phyloP scores from a whole-genome alignment of 768 basidiomycete genomes.

The Leccinum imitatum region DNA sequence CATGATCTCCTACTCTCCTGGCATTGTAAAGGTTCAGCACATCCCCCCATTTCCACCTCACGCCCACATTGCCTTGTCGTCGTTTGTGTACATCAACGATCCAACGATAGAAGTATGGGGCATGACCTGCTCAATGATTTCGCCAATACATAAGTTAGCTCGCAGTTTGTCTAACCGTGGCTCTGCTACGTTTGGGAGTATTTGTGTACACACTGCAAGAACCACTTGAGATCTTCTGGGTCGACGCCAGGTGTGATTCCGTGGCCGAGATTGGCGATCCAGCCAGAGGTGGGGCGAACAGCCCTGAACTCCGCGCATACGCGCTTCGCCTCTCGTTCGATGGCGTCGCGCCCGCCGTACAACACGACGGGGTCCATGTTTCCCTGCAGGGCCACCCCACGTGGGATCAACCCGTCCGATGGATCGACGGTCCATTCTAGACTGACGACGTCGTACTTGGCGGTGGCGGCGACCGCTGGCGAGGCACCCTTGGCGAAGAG shows the following conservation, averaged over 20 bases:
- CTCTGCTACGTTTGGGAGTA: conserved; percentile 50
- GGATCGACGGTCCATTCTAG: conserved; percentile 92
- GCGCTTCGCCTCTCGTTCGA: conserved; percentile 80
- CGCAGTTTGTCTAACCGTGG: neutral
- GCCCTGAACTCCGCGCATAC: conserved; percentile 75
- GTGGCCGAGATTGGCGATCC: conserved; percentile 97
- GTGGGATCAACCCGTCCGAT: conserved; percentile 55
- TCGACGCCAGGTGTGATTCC: conserved; percentile 96
- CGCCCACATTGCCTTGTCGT: conserved; percentile 14
- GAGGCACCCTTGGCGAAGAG: conserved; percentile 96
- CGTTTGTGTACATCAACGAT: conserved; percentile 21
- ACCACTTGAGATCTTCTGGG: conserved; percentile 89
- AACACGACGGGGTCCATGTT: conserved; percentile 90
- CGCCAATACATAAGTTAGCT: neutral
- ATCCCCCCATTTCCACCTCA: conserved; percentile 14
- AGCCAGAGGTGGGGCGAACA: conserved; percentile 56
- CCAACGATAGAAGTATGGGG: conserved; percentile 12
- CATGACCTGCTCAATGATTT: conserved; percentile 4
- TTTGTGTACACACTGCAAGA: conserved; percentile 86
- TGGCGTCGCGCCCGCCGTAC: conserved; percentile 83
- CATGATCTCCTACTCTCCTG: conserved; percentile 19
- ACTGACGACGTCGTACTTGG: conserved; percentile 86
- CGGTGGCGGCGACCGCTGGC: conserved; percentile 60
- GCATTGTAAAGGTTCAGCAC: conserved; percentile 33
- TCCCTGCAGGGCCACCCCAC: conserved; percentile 76